phyloP scores from a whole-genome alignment of 768 basidiomycete species.

The Trametes cinnabarina region DNA sequence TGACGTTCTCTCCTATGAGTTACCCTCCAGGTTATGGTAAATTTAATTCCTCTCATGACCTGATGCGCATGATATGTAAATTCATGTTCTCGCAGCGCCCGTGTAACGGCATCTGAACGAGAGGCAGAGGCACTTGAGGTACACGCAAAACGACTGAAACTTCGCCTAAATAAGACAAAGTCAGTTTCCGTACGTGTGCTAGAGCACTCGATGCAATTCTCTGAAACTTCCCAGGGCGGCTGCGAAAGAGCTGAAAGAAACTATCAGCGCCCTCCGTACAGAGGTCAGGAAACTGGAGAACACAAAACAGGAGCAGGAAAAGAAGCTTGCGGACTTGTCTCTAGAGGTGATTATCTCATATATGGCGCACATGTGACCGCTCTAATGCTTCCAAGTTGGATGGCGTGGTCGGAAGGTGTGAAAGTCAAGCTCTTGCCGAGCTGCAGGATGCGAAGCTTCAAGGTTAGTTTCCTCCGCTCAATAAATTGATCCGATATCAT shows the following conservation, averaged over 20 bases:
- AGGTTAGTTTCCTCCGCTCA: neutral
- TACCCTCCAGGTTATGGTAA: too few species aligned
- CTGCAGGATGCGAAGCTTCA: neutral
- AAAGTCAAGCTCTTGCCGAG: neutral
- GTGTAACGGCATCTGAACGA: conserved; percentile 24
- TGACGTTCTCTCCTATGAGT: too few species aligned
- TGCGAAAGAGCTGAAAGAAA: conserved; percentile 25
- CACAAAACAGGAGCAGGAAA: neutral
- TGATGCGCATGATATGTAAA: too few species aligned
- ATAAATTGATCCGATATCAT: neutral
- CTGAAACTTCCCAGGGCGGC: conserved; percentile 22
- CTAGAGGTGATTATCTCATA: neutral
- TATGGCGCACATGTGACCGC: neutral
- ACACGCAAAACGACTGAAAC: conserved; percentile 28
- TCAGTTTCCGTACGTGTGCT: conserved; percentile 8
- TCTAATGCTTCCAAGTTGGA: neutral
- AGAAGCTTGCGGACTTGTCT: neutral
- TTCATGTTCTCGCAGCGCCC: conserved; percentile 26
- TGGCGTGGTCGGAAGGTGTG: neutral
- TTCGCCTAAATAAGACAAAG: conserved; percentile 33
- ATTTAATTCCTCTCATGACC: too few species aligned
- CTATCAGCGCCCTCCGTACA: conserved; percentile 18
- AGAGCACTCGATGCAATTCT: too few species aligned
- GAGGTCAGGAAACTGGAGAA: neutral
- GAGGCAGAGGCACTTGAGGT: conserved; percentile 32